These are phyloP conservation scores for Chiua virens DNA, from an alignment of 768 basidiomycete genomes.

Conservation along the genomic window DNA sequence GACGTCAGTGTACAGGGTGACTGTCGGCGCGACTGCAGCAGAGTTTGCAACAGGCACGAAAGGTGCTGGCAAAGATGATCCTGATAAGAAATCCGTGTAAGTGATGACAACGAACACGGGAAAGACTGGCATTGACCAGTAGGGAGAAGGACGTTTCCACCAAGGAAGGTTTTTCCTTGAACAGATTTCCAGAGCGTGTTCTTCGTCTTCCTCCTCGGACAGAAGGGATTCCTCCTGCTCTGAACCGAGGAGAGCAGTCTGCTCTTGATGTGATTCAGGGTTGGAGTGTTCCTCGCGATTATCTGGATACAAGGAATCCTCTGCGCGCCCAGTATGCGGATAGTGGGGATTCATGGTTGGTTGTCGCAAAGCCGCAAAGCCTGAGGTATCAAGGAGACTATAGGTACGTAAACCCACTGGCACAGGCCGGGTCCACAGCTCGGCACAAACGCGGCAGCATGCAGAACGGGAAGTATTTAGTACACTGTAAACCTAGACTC, in stretches of 20 bases:
- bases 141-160: slow-evolving; percentile 74
- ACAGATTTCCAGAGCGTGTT: slow-evolving; percentile 27
- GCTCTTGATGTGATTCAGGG: slow-evolving; percentile 34
- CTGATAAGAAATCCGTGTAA: slow-evolving; percentile 35
- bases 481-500: no score
- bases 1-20: slow-evolving; percentile 74
- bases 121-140: slow-evolving; percentile 51
- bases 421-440: no score
- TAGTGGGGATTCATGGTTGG: slow-evolving; percentile 17
- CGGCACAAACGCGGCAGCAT: no score
- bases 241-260: slow-evolving; percentile 32
- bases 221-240: slow-evolving; percentile 8
- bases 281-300: slow-evolving; percentile 38
- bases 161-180: slow-evolving; percentile 49
- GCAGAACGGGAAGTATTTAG: no score
- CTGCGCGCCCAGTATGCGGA: background rate
- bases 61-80: slow-evolving; percentile 54
- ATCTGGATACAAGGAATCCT: slow-evolving; percentile 43
- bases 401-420: no score
- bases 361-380: no score
- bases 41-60: slow-evolving; percentile 55
- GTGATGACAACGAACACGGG: background rate
- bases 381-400: no score
- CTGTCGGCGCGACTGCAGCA: slow-evolving; percentile 63
- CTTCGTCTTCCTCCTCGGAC: slow-evolving; percentile 25